Conservation (phyloP, 2,329 filamentous ascomycete genomes). For the Coniochaeta hoffmannii region DNA sequence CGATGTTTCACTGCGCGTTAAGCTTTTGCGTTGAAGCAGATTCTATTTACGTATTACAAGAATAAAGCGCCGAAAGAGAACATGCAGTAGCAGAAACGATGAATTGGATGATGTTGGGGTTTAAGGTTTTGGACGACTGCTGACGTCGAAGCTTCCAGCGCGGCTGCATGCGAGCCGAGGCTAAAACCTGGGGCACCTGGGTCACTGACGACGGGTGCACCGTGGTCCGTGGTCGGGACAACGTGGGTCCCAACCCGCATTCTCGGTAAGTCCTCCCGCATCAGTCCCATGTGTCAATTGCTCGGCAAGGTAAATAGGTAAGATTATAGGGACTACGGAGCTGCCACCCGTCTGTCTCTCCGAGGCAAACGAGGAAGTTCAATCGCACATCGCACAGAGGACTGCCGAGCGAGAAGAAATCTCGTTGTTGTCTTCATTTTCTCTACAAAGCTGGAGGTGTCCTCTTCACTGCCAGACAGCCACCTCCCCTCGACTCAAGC, state of each 20-base stretch:
- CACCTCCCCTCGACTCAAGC: neutral
- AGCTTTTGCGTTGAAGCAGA: neutral
- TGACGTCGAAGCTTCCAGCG: slow-evolving; percentile 4
- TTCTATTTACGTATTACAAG: neutral
- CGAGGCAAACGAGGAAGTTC: neutral
- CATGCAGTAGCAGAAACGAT: neutral
- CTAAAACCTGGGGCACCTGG: slow-evolving; percentile 3
- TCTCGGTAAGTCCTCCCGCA: neutral
- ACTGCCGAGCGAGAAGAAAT: neutral
- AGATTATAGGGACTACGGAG: too few relatives aligned
- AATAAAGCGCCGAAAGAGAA: neutral
- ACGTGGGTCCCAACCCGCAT: neutral
- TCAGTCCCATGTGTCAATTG: too few relatives aligned
- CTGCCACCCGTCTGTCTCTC: too few relatives aligned
- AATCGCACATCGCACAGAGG: neutral
- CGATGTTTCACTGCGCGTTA: neutral
- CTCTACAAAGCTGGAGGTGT: too few relatives aligned
- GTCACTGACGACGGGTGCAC: too few relatives aligned
- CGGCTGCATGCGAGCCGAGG: neutral
- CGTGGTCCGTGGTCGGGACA: neutral
- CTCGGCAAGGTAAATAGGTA: too few relatives aligned
- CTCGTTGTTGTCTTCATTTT: neutral
- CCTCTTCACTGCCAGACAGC: neutral
- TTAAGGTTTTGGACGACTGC: neutral
- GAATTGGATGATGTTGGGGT: neutral